Evolutionary conservation across 2,329 filamentous ascomycete species (phyloP), one percentile per base, ranked within the genome.

Genomic region (Onygena corvina): DNA sequence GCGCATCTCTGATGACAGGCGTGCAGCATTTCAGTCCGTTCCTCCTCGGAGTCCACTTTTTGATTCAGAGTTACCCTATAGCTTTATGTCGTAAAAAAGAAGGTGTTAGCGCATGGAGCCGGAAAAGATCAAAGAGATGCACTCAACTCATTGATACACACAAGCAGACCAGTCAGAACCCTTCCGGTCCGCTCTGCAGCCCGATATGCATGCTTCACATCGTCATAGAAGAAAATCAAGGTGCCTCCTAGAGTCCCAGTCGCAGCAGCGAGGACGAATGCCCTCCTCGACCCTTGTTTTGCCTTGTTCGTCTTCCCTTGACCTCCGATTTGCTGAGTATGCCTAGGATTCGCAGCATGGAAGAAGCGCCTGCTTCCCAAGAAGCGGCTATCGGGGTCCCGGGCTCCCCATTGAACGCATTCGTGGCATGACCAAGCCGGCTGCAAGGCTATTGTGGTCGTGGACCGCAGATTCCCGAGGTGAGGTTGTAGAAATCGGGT

Each of bases 1-100:
- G 92, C 92, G 69, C 92, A 98, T 66, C 92, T 79, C 64, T 93
- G 84, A 67, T 98, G 92, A 62, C 92, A 96, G 54, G 81, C 81
- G 57, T 80, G 84, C 47, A 98, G 71, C 31, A 83, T 66, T n/a
- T 67, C 72, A n/a, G 77, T 71, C 61, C 80, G 79, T 63, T 86
- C 78, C 47, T 78, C 75, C 33, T 76, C 72, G 53, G 86, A 76
- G 16, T 80, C 72, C 34, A 69, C 20, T 8, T 50, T 20, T 55
- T 85, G 71, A 56, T 86, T 93, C 56, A 98, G 71, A 1, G 87
- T 89, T 45, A 80, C 80, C 57, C 88, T 87, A 68, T 98, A 98
- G 68, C 89, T 95, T 59, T 21, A 6, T 7, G 14, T n/a, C 29
- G 16, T 8, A 44, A 21, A 21, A 20, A 44, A 44, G 9, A 9